phyloP scores from a whole-genome alignment of 2,329 filamentous ascomycete species.

The Chrysoporthe puriensis region DNA sequence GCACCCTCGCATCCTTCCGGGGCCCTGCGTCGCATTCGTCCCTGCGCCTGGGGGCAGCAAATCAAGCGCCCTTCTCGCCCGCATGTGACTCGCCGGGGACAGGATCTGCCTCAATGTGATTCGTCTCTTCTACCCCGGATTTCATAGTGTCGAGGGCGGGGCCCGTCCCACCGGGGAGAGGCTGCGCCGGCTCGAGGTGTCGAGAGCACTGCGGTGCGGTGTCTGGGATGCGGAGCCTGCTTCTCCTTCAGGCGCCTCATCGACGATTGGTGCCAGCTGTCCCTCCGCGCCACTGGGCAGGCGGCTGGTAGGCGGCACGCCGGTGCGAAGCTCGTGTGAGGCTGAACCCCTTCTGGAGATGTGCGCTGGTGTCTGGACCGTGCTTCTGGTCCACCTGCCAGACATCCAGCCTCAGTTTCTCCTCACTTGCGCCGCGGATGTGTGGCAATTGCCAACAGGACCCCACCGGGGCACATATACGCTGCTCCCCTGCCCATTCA shows the following conservation, averaged over 20 bases:
- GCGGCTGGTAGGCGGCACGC: no score
- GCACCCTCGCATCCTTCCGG: background rate
- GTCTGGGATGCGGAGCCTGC: background rate
- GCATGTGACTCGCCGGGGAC: conserved; percentile 19
- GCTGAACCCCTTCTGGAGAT: background rate
- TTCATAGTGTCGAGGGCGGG: conserved; percentile 5
- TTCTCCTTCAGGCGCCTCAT: background rate
- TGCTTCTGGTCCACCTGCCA: background rate
- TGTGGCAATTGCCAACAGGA: no score
- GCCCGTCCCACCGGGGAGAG: background rate
- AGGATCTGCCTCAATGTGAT: conserved; percentile 10
- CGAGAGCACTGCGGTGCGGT: no score
- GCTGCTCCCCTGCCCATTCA: no score
- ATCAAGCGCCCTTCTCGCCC: background rate
- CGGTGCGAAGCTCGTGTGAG: background rate
- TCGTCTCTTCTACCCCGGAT: conserved; percentile 16
- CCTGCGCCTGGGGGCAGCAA: background rate
- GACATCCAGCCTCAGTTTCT: background rate
- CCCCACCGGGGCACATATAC: no score
- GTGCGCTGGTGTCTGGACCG: background rate
- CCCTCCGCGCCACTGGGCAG: no score
- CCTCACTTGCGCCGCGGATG: background rate
- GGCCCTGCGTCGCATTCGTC: background rate
- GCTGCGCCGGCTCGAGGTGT: background rate
- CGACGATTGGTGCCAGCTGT: background rate